Conservation (phyloP, 2,329 filamentous ascomycete genomes). For the Hymenoscyphus fraxineus region DNA sequence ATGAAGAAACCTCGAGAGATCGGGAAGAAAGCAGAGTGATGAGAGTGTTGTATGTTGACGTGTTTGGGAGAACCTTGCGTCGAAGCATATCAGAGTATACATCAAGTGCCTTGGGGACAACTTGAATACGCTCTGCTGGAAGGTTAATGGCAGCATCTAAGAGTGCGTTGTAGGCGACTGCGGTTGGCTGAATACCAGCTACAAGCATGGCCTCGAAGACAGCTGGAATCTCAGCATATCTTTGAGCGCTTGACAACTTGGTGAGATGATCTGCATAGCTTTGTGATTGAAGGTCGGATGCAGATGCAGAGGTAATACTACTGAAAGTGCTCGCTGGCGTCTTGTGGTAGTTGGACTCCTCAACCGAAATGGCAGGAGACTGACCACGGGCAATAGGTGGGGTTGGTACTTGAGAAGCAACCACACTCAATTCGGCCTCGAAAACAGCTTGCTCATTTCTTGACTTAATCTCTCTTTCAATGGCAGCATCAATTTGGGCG, state of each 20-base stretch:
- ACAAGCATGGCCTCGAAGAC: slow-evolving; percentile 89
- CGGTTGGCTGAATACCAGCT: slow-evolving; percentile 74
- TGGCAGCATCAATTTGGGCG: slow-evolving; percentile 79
- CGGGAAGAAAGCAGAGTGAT: slow-evolving; percentile 77
- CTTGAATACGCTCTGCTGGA: slow-evolving; percentile 72
- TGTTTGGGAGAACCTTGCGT: slow-evolving; percentile 75
- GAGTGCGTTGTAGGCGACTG: slow-evolving; percentile 87
- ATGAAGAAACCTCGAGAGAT: slow-evolving; percentile 70
- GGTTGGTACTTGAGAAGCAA: slow-evolving; percentile 31
- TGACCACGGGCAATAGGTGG: slow-evolving; percentile 26
- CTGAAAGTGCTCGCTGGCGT: slow-evolving; percentile 54
- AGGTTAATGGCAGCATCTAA: slow-evolving; percentile 80
- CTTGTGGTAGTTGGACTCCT: slow-evolving; percentile 40
- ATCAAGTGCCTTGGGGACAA: slow-evolving; percentile 86
- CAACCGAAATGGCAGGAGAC: slow-evolving; percentile 27
- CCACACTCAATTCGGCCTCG: slow-evolving; percentile 33
- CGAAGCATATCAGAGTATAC: slow-evolving; percentile 96
- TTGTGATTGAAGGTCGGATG: slow-evolving; percentile 59
- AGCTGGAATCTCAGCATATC: slow-evolving; percentile 83
- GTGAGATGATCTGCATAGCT: slow-evolving; percentile 76
- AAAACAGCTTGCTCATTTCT: slow-evolving; percentile 43
- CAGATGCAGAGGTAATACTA: slow-evolving; percentile 43
- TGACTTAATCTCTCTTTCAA: slow-evolving; percentile 68
- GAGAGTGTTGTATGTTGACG: slow-evolving; percentile 82
- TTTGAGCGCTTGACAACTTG: slow-evolving; percentile 65